Base-by-base conservation (phyloP, 495 filamentous ascomycete species). In the Aspergillus funiculosus region DNA sequence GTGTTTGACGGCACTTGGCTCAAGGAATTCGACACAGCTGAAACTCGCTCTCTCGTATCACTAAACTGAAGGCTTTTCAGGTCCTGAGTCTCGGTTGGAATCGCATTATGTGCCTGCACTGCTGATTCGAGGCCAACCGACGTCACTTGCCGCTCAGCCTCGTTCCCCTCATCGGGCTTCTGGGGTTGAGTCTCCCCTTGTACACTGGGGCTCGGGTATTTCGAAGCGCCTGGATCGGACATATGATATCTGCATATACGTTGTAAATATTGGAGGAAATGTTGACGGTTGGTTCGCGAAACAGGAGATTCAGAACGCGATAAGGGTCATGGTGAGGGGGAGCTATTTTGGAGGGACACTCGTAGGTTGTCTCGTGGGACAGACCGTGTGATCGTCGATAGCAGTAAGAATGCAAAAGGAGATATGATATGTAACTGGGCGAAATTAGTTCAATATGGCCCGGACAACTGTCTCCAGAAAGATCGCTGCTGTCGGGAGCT, bases 191-290 rank as follows among this genome's bases (percentile, higher is more conserved):
- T 52, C 42, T 58, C 59, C 57, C 56, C 53, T 47, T 52, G 53
- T 58, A 50, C 55, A 37, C 39, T 50, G 51, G 52, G 48, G 52
- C 48, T 46, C 56, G 53, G 51, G 50, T 46, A 46, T 40, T 53
- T 43, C 34, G 56, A 57, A 29, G 48, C 38, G 51, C 54, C 66
- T 54, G 54, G 52, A 36, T 64, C 50, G 60, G 67, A 69, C 67
- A 71, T 71, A 59, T 57, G 60, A 59, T 64, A 59, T 47, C 51
- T 42, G 54, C 64, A 70, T 63, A 51, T 47, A 57, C 54, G 50
- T 52, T 48, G 27, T n/a, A 43, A 84, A 35, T 72, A 67, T 51
- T 80, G 73, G 44, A 85, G 67, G 3, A 75, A 82, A 4, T 11
- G 29, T 1, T 10, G 28, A 24, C 19, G 24, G 6, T 20, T 22